A percentile compares a stretch with the other conserved stretches of the same genome.
Conservation (phyloP, 2,329 filamentous ascomycete species). For the Xylaria sp. region DNA sequence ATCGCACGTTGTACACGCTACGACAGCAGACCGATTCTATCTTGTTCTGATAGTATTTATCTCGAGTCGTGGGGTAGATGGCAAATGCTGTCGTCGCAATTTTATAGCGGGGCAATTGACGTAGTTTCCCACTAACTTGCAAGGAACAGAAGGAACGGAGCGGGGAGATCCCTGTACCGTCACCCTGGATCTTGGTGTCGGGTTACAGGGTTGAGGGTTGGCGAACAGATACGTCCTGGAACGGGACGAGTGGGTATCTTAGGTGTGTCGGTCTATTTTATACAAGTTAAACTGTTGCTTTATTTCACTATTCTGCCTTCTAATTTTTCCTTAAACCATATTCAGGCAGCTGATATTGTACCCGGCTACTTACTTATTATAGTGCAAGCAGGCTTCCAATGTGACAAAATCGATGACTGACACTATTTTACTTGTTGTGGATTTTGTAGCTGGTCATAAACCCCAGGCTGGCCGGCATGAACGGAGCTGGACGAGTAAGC, state of each 20-base stretch:
- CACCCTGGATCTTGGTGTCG: neutral
- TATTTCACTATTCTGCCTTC: neutral
- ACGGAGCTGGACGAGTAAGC: slow-evolving; percentile 7
- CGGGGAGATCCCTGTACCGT: slow-evolving; percentile 14
- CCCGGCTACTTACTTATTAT: too few species aligned
- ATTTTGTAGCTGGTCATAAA: neutral
- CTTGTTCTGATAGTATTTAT: slow-evolving; percentile 8
- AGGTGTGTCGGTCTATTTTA: too few species aligned
- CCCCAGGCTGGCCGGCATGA: neutral
- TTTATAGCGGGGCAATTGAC: slow-evolving; percentile 40
- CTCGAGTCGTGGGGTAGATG: slow-evolving; percentile 17
- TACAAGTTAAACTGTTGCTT: too few species aligned
- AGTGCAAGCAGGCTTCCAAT: too few species aligned
- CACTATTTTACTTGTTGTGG: neutral
- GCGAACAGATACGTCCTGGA: slow-evolving; percentile 9
- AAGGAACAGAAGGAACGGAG: neutral
- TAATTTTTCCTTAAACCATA: neutral
- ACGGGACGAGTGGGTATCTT: slow-evolving; percentile 5
- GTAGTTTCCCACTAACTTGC: slow-evolving; percentile 39
- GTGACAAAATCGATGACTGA: too few species aligned
- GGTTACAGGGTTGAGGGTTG: neutral
- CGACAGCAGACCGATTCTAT: slow-evolving; percentile 7
- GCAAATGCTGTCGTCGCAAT: slow-evolving; percentile 11
- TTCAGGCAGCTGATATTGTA: neutral
- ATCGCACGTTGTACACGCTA: slow-evolving; percentile 12